Conservation (phyloP, 2,329 filamentous ascomycete genomes). For the Penicillium crustosum region DNA sequence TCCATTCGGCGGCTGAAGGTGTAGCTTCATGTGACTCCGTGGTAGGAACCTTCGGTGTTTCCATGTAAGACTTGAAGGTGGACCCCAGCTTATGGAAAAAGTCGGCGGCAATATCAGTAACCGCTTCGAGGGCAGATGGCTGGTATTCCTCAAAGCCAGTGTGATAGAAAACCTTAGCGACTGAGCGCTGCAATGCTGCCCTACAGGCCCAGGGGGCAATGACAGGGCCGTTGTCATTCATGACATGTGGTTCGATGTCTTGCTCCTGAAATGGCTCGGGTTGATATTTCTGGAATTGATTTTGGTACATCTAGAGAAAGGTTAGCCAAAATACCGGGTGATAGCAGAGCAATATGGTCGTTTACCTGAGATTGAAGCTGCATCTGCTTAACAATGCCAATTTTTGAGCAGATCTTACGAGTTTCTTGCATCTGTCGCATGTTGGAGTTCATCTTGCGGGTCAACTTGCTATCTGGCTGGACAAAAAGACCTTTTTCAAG, state of each 20-base stretch:
- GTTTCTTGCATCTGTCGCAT: conserved; percentile 96
- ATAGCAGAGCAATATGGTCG: background rate
- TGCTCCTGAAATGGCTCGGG: conserved; percentile 83
- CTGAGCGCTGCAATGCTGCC: conserved; percentile 81
- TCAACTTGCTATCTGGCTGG: conserved; percentile 70
- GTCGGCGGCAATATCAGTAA: conserved; percentile 84
- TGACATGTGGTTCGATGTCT: conserved; percentile 84
- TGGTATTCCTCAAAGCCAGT: conserved; percentile 97
- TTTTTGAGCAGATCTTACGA: conserved; percentile 91
- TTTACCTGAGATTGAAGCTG: conserved; percentile 91
- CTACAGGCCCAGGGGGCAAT: conserved; percentile 82
- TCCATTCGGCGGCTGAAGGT: conserved; percentile 48
- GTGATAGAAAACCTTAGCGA: conserved; percentile 93
- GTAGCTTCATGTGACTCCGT: conserved; percentile 45
- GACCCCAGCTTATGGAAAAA: conserved; percentile 83
- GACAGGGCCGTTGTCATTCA: conserved; percentile 82
- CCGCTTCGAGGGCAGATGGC: conserved; percentile 84
- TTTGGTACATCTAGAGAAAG: conserved; percentile 77
- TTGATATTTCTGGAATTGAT: conserved; percentile 97
- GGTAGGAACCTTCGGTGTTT: conserved; percentile 72
- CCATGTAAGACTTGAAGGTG: conserved; percentile 78
- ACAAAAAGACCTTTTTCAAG: conserved; percentile 73
- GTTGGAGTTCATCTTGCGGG: conserved; percentile 82
- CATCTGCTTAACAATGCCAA: conserved; percentile 98
- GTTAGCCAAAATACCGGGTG: conserved; percentile 7